Evolutionary conservation across 2,329 filamentous ascomycete genomes (phyloP), one percentile per base, ranked within the genome.

Genomic region (Neoscytalidium dimidiatum): DNA sequence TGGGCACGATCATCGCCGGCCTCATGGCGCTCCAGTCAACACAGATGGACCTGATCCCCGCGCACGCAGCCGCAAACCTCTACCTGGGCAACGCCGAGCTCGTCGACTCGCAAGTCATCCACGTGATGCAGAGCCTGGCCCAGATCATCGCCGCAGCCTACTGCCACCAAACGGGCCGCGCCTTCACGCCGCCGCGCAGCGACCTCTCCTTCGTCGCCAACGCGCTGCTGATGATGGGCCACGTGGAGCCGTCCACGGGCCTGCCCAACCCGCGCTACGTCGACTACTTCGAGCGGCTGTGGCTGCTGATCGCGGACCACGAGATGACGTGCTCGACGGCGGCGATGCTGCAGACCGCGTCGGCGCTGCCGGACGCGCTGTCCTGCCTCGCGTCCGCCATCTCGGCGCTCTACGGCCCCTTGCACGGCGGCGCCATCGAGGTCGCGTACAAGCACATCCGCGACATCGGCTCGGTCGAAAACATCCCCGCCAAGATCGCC

Each of bases 351-450:
- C 83, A 86, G 64, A 84, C 86, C 21, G 84, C 85, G 7, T 85
- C 82, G 64, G 84, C 83, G 0, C 73, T 87, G 11, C 82, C 86
- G 0, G 86, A 87, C 69, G 84, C 85, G 0, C 72, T 86, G 78
- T 75, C 74, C 66, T 85, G 81, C 67, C 78, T 84, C 19, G 82
- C 86, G 13, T 75, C 84, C 0, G 82, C 84, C 0, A 79, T 84
- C 4, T 81, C 82, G n/a, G 80, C 84, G 0, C 78, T 83, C 2
- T 85, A 86, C 68, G 85, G 85, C 0, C 84, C 84, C 0, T 83
- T 85, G 0, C 85, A 88, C 72, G 85, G 84, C 64, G 85, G 85
- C n/a, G 85, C 85, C 3, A 85, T 83, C 0, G 85, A 87, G 68
- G 81, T 82, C 23, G 85, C 85, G 0, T 85, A 86, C 70, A 80